Evolutionary conservation across 805 yeast species (phyloP), one percentile per base, ranked within the genome.

Genomic region (Candida broadrunensis): DNA sequence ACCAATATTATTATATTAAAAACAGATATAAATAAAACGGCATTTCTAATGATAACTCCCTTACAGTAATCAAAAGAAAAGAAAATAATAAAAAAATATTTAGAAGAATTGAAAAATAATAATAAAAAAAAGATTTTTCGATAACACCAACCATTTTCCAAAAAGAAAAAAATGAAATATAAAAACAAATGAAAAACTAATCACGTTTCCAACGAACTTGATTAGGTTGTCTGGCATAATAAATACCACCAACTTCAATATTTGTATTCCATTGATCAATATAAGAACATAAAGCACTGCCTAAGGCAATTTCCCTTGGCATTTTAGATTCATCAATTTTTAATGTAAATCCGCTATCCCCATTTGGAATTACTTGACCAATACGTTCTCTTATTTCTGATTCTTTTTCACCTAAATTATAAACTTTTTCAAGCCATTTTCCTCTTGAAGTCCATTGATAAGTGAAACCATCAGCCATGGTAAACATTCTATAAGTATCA

Each of bases 211-310:
- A 77, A 48, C 78, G 63, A n/a, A 71, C 68, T 48, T 74, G 77
- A 9, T 45, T 37, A 27, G 69, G 71, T 53, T 76, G 75, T 56
- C 74, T 68, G 11, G 81, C 76, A 45, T 69, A 72, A 56, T 80
- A 80, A 38, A 81, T 78, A 27, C 86, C 86, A n/a, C 86, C 86
- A 29, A 79, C 77, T 18, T 75, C 76, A 29, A 75, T 58, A 44
- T 67, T 65, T 18, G 85, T 80, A 51, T 78, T 81, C 87, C 87
- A 81, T 43, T 80, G 85, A 52, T 81, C 87, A 42, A 81, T 72
- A 52, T 65, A 75, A 33, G 84, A 77, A 43, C 80, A 75, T 44
- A 81, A 59, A 3, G 85, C 85, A 7, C 82, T 72, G 13, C 80
- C 61, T 15, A 81, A 55, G 1, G 84, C 86, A 61, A 81, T 50